A percentile compares a stretch with the other conserved stretches of the same genome.
Conservation (phyloP, 108 stramenopile genomes). For the Aureococcus anophagefferens region DNA sequence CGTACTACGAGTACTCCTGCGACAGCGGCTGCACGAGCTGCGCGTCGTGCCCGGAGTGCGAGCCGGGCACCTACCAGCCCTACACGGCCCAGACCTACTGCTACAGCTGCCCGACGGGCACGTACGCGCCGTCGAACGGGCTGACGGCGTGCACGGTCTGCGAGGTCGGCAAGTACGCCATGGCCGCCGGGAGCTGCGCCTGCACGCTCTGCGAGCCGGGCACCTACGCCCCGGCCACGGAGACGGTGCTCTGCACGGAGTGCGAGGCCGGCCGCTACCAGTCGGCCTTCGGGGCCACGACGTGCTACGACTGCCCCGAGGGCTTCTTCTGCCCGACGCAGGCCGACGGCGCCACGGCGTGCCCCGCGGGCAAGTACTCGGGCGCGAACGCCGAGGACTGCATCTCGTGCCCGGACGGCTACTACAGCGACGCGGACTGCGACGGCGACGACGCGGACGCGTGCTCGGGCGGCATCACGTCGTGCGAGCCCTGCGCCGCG, state of each 20-base stretch:
- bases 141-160: too few relatives aligned
- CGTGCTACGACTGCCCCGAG: slow-evolving; percentile 28
- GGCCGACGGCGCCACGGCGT: slow-evolving; percentile 11
- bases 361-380: slow-evolving; percentile 28
- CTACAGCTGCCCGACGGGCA: slow-evolving; percentile 28
- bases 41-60: slow-evolving; percentile 13
- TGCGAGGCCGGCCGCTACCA: not conserved
- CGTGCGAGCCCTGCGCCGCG: too few relatives aligned
- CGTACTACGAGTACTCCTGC: too few relatives aligned
- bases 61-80: slow-evolving; percentile 27
- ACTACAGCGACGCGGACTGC: slow-evolving; percentile 7
- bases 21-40: not conserved
- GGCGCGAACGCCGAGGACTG: slow-evolving; percentile 9
- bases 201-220: slow-evolving; percentile 28
- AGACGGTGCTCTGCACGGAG: not conserved
- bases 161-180: not conserved
- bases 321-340: slow-evolving; percentile 21
- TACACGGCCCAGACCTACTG: slow-evolving; percentile 10
- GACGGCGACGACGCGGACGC: not conserved
- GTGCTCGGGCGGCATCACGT: too few relatives aligned
- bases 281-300: not conserved
- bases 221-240: slow-evolving; percentile 19
- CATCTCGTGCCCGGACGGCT: too few relatives aligned
- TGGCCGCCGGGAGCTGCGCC: too few relatives aligned
- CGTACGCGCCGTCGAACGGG: too few relatives aligned